phyloP scores from a whole-genome alignment of 2,329 filamentous ascomycete species.

The Sarocladiaceae sp. region DNA sequence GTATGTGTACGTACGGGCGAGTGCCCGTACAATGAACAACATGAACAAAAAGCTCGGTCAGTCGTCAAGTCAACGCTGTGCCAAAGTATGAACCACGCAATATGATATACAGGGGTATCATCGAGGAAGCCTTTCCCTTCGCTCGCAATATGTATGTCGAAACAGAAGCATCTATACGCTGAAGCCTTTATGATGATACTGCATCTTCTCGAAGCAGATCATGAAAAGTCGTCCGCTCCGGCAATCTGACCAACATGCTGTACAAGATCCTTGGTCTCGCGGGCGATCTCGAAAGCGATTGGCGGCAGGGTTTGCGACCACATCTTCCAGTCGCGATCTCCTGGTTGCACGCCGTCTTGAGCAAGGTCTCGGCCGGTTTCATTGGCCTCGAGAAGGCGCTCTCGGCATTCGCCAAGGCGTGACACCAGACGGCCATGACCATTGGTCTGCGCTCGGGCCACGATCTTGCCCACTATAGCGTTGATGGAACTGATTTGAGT shows the following conservation, averaged over 20 bases:
- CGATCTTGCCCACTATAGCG: conserved; percentile 63
- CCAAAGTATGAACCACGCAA: background rate
- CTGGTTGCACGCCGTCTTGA: conserved; percentile 37
- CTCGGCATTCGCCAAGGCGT: conserved; percentile 56
- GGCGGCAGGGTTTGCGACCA: conserved; percentile 70
- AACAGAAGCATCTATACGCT: background rate
- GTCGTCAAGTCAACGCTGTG: background rate
- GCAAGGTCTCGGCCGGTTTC: conserved; percentile 55
- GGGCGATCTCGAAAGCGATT: conserved; percentile 79
- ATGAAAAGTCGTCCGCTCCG: conserved; percentile 42
- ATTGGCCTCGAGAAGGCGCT: conserved; percentile 58
- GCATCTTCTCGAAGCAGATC: conserved; percentile 12
- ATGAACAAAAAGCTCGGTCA: too few species aligned
- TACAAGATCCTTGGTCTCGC: conserved; percentile 69
- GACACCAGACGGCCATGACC: conserved; percentile 46
- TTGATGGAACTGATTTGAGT: conserved; percentile 67
- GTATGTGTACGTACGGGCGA: too few species aligned
- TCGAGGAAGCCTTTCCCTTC: background rate
- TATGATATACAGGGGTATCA: conserved; percentile 6
- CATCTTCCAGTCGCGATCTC: conserved; percentile 51
- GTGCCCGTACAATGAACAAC: too few species aligned
- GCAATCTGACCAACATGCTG: conserved; percentile 35
- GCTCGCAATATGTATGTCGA: background rate
- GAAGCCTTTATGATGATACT: background rate
- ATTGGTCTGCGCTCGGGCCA: conserved; percentile 55